Evolutionary conservation across 108 stramenopile species (phyloP), one percentile per base, ranked within the genome.

Genomic region (Phaeodactylum tricornutum): DNA sequence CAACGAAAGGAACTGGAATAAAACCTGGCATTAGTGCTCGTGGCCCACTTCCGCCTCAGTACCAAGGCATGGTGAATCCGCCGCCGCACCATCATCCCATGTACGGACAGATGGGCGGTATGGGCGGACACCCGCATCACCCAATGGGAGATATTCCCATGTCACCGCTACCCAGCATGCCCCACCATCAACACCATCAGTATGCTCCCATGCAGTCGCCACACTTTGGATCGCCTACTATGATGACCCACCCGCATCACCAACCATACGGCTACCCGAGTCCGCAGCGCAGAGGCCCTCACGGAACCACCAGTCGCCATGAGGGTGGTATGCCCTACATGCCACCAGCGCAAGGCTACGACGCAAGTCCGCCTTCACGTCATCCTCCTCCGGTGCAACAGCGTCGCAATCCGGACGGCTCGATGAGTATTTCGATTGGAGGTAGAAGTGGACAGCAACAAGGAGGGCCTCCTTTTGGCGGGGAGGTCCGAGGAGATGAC

Each of bases 321-420:
- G 49, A 35, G 12, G 12, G 12, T 32, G 6, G 14, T 27, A 51
- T 66, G 65, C 59, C 66, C 32, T 69, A 69, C 56, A 65, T 69
- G 47, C 67, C 59, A 1, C 63, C 63, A 21, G 9, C 48, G 14
- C 54, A 60, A 1, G 26, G 50, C 4, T 67, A 70, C 31, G 70
- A 53, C 23, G 53, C 34, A 2, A 30, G 24, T 21, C 50, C 69
- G 15, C 59, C 57, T 7, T 29, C 34, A n/a, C 39, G 40, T 26
- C 34, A 22, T 27, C 28, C 37, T 23, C 54, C 59, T 21, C 40
- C 33, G 12, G 70, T 77, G 32, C 69, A 71, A 35, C 69, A 77
- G 39, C 53, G 70, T 16, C 69, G 70, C 7, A 49, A 77, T 49
- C 57, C 75, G n/a, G 75, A 77, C 47, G 75, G 75, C 16, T 67